These are phyloP conservation scores for Sporothrix dimorphospora DNA, from an alignment of 2,329 filamentous ascomycete genomes.

Conservation along the genomic window DNA sequence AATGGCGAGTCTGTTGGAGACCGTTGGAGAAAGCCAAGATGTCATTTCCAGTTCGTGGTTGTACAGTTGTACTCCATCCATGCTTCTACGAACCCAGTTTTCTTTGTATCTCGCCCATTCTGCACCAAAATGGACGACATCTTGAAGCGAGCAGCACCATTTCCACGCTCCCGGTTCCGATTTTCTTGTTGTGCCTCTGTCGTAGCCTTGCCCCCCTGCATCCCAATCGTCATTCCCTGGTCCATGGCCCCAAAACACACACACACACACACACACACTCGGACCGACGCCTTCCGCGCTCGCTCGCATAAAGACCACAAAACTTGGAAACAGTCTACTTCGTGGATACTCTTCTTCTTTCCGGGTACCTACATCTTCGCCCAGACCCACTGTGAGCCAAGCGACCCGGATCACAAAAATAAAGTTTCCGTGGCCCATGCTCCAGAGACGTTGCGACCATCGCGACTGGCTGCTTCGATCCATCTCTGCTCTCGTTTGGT, in stretches of 20 bases:
- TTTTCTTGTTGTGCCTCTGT: background rate
- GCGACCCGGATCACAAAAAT: conserved; percentile 9
- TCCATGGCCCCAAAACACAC: no score
- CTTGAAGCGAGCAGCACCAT: background rate
- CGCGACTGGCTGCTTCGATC: background rate
- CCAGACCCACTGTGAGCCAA: background rate
- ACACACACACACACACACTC: background rate
- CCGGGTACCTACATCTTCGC: background rate
- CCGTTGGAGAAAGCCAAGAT: no score
- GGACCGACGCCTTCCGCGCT: conserved; percentile 3
- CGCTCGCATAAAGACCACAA: background rate
- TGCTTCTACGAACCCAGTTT: no score
- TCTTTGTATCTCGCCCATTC: background rate
- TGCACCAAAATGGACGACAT: background rate
- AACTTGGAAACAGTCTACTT: conserved; percentile 9
- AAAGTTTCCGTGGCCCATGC: conserved; percentile 3
- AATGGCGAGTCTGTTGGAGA: background rate
- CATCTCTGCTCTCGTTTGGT: background rate
- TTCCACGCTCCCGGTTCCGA: background rate
- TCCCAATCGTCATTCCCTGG: background rate
- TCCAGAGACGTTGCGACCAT: background rate
- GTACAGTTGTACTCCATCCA: no score
- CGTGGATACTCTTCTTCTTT: background rate
- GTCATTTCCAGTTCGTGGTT: background rate
- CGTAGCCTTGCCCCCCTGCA: conserved; percentile 6